Evolutionary conservation across 441 rosid genomes (phyloP).

Genomic region (Manihot esculenta): DNA sequence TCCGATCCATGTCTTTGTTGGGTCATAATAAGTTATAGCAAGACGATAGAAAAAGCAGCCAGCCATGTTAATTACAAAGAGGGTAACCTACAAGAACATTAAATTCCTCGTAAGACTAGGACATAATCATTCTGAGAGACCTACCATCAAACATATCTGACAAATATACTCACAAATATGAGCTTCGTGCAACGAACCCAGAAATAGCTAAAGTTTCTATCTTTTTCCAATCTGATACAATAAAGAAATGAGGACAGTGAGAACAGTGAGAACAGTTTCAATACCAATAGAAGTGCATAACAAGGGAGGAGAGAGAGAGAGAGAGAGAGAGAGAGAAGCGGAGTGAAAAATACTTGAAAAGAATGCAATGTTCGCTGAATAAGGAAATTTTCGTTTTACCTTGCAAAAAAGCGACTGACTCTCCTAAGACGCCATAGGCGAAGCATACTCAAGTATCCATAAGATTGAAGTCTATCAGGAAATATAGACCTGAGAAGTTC

Average conservation of each 20-base stretch:
- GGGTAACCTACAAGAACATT: slow-evolving; percentile 57
- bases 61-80: slow-evolving; percentile 68
- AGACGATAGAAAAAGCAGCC: slow-evolving; percentile 66
- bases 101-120: slow-evolving; percentile 18
- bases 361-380: neutral
- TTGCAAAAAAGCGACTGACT: slow-evolving; percentile 65
- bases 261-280: neutral
- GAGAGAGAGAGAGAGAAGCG: neutral
- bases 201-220: slow-evolving; percentile 63
- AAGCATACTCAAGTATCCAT: slow-evolving; percentile 70
- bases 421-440: slow-evolving; percentile 95
- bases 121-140: neutral
- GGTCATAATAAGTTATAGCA: slow-evolving; percentile 48
- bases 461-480: slow-evolving; percentile 52
- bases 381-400: slow-evolving; percentile 32
- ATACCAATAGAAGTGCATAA: neutral
- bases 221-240: slow-evolving; percentile 71
- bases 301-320: neutral
- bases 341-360: neutral
- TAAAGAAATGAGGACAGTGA: neutral
- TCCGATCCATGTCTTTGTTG: slow-evolving; percentile 60
- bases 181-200: slow-evolving; percentile 69
- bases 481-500: slow-evolving; percentile 48
- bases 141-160: neutral
- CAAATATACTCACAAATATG: slow-evolving; percentile 52